These are phyloP conservation scores for Xylaria multiplex DNA, from an alignment of 2,329 filamentous ascomycete species.

Conservation along the genomic window DNA sequence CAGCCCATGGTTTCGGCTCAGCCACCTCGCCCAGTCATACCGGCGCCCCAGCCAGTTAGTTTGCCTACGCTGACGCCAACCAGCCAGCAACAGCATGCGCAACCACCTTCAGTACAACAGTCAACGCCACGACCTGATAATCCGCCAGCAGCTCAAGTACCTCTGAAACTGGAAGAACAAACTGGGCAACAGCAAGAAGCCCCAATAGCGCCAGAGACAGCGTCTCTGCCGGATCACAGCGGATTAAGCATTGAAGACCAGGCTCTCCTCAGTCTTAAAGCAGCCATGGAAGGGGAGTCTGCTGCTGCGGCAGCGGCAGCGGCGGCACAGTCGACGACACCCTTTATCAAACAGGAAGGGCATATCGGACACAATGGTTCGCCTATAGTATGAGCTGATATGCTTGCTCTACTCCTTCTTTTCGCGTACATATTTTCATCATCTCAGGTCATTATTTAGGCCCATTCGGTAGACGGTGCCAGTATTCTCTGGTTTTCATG, in stretches of 20 bases:
- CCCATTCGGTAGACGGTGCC: background rate
- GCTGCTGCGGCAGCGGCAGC: conserved; percentile 7
- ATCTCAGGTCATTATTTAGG: background rate
- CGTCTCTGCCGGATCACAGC: conserved; percentile 35
- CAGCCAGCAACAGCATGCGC: conserved; percentile 36
- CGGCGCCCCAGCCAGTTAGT: conserved; percentile 48
- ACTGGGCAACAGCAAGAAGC: conserved; percentile 28
- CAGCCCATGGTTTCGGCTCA: conserved; percentile 37
- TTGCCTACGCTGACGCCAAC: conserved; percentile 44
- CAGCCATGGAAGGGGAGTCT: conserved; percentile 42
- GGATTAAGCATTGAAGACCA: conserved; percentile 45
- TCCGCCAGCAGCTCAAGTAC: conserved; percentile 13
- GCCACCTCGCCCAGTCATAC: conserved; percentile 44
- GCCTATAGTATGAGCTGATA: conserved; percentile 16
- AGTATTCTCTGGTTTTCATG: conserved; percentile 22
- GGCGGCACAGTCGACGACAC: conserved; percentile 23
- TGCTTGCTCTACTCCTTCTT: conserved; percentile 4
- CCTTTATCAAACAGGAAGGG: conserved; percentile 36
- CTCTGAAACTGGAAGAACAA: conserved; percentile 21
- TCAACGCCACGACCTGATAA: conserved; percentile 27
- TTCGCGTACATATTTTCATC: background rate
- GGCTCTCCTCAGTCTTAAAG: conserved; percentile 45
- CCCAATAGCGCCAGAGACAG: conserved; percentile 15
- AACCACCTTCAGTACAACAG: conserved; percentile 20
- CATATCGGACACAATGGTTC: conserved; percentile 6